Evolutionary conservation across 2,329 filamentous ascomycete genomes (phyloP).

Genomic region (Hypoxylon rubiginosum): DNA sequence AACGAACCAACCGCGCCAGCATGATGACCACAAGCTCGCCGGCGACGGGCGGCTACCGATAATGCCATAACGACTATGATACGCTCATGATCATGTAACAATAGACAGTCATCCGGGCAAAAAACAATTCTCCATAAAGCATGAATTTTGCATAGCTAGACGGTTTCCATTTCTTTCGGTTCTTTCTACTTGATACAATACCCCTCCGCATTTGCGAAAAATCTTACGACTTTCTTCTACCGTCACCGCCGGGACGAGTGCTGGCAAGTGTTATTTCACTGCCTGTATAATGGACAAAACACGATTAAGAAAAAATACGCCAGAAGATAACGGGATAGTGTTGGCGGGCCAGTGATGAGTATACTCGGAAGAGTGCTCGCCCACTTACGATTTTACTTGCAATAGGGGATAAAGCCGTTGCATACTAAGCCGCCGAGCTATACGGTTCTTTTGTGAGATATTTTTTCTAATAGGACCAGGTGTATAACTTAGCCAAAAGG

Average conservation of each 20-base stretch:
- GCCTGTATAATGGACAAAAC: slow-evolving; percentile 30
- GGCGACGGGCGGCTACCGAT: slow-evolving; percentile 61
- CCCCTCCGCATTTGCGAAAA: slow-evolving; percentile 33
- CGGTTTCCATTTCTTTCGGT: slow-evolving; percentile 39
- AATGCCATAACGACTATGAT: slow-evolving; percentile 50
- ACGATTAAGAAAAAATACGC: slow-evolving; percentile 20
- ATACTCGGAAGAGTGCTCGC: slow-evolving; percentile 5
- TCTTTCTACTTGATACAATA: slow-evolving; percentile 32
- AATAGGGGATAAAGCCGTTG: slow-evolving; percentile 8
- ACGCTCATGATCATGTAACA: slow-evolving; percentile 53
- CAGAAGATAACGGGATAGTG: slow-evolving; percentile 15
- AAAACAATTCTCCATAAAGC: slow-evolving; percentile 36
- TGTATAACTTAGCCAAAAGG: slow-evolving; percentile 1
- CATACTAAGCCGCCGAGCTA: slow-evolving; percentile 22
- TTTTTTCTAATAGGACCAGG: slow-evolving; percentile 10
- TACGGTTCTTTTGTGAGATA: slow-evolving; percentile 23
- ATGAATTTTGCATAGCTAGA: slow-evolving; percentile 47
- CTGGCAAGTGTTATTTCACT: slow-evolving; percentile 13
- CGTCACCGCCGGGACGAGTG: slow-evolving; percentile 22
- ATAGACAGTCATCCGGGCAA: slow-evolving; percentile 46
- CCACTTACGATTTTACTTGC: not conserved
- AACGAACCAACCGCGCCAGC: slow-evolving; percentile 60
- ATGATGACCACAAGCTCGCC: slow-evolving; percentile 57
- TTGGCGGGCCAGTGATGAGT: slow-evolving; percentile 15
- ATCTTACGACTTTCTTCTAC: slow-evolving; percentile 36